A percentile compares a stretch with the other conserved stretches of the same genome.
Conservation (phyloP, 176 grass and related monocot species). For the Zea luxurians region DNA sequence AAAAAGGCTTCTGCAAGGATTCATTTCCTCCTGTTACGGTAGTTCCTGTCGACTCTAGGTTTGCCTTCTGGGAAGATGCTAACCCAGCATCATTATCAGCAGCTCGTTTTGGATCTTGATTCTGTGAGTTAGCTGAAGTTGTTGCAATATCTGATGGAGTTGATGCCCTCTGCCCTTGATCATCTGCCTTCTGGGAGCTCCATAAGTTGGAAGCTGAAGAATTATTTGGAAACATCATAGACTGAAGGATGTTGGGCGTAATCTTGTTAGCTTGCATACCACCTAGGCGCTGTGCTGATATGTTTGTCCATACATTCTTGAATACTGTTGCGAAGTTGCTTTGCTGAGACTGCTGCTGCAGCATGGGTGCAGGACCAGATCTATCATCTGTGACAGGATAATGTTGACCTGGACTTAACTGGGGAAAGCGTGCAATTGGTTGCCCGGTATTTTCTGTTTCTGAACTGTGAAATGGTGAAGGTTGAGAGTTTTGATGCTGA, state of each 20-base stretch:
- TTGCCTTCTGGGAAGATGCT: conserved; percentile 46
- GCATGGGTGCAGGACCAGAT: conserved; percentile 44
- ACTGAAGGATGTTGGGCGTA: conserved; percentile 79
- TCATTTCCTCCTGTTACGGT: conserved; percentile 48
- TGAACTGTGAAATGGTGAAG: conserved; percentile 44
- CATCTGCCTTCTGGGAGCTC: conserved; percentile 52
- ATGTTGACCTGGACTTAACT: conserved; percentile 52
- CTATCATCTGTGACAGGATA: conserved; percentile 50
- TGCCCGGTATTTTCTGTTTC: conserved; percentile 50
- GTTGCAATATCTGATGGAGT: conserved; percentile 63
- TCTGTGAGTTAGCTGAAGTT: conserved; percentile 65
- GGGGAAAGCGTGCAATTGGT: conserved; percentile 44
- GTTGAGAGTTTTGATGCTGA: conserved; percentile 45
- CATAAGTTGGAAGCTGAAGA: conserved; percentile 55
- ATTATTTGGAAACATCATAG: conserved; percentile 71
- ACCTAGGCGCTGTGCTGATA: conserved; percentile 67
- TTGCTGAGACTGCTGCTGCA: conserved; percentile 52
- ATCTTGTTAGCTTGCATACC: conserved; percentile 65
- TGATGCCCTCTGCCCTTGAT: conserved; percentile 60
- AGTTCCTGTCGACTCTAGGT: conserved; percentile 46
- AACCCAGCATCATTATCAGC: conserved; percentile 48
- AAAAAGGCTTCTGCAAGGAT: conserved; percentile 47
- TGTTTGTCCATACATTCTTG: conserved; percentile 93
- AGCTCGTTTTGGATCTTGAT: conserved; percentile 64
- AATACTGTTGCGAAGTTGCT: conserved; percentile 67